A percentile compares a stretch with the other conserved stretches of the same genome.
phyloP scores from a whole-genome alignment of 768 basidiomycete species.

The Serendipita sp. region DNA sequence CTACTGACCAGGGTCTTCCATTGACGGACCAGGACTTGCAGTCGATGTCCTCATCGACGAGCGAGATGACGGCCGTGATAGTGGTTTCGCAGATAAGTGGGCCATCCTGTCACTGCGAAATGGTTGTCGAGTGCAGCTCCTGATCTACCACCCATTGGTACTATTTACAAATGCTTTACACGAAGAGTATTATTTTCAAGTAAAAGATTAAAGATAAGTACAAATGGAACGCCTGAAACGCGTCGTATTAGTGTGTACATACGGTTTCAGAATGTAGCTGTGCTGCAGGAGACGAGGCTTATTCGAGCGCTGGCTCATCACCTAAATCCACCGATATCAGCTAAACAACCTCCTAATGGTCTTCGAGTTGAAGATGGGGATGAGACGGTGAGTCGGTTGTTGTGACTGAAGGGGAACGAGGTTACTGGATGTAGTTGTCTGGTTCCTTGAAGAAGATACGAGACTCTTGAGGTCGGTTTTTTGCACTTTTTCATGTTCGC shows the following conservation, averaged over 20 bases:
- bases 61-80: slow-evolving; percentile 36
- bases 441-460: background rate
- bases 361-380: too few species aligned
- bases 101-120: background rate
- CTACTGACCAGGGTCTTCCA: slow-evolving; percentile 52
- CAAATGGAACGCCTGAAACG: background rate
- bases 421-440: background rate
- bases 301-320: too few species aligned
- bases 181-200: too few species aligned
- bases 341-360: too few species aligned
- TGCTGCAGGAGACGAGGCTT: too few species aligned
- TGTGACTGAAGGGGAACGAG: too few species aligned
- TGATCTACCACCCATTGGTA: background rate
- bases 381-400: too few species aligned
- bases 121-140: background rate
- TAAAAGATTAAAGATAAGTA: background rate
- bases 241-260: background rate
- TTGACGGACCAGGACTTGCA: slow-evolving; percentile 37
- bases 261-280: too few species aligned
- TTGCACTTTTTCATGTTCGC: background rate
- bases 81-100: background rate
- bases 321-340: too few species aligned
- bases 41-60: slow-evolving; percentile 20
- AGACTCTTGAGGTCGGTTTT: background rate
- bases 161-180: background rate